A percentile compares a stretch with the other conserved stretches of the same genome.
Conservation (phyloP, 2,329 filamentous ascomycete species). For the Pezicula carpinea region DNA sequence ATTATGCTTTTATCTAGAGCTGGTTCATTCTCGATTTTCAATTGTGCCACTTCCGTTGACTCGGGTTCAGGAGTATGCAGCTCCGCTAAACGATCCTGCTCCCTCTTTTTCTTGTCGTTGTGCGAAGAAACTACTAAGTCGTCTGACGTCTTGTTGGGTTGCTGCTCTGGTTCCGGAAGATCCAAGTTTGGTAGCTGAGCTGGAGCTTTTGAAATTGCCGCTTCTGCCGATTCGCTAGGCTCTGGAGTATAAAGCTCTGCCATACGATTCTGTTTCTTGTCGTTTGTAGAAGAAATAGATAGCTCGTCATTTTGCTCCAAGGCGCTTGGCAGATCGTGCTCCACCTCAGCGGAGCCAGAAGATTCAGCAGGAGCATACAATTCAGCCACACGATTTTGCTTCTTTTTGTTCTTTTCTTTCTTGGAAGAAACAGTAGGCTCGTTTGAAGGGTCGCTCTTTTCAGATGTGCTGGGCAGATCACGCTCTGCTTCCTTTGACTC, state of each 20-base stretch:
- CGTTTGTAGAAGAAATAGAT: constrained; percentile 9
- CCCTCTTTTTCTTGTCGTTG: too few species aligned
- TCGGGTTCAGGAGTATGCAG: background rate
- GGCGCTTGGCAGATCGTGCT: too few species aligned
- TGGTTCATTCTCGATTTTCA: constrained; percentile 2
- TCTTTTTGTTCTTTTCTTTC: constrained; percentile 12
- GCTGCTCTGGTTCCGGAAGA: too few species aligned
- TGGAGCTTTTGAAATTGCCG: too few species aligned
- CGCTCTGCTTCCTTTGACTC: background rate
- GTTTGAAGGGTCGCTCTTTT: constrained; percentile 8
- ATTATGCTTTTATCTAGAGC: constrained; percentile 3
- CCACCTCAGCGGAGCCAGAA: too few species aligned
- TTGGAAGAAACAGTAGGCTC: constrained; percentile 11
- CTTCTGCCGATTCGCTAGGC: background rate
- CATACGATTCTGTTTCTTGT: constrained; percentile 7
- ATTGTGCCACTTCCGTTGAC: background rate
- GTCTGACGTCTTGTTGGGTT: too few species aligned
- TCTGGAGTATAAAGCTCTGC: background rate
- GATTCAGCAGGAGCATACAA: background rate
- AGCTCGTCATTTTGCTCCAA: too few species aligned
- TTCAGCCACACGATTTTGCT: constrained; percentile 3
- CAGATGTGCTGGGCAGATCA: background rate
- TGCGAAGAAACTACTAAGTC: too few species aligned
- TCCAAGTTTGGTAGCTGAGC: too few species aligned
- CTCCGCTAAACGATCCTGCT: constrained; percentile 1